These are phyloP conservation scores for Blastocystis sp. DNA, from an alignment of 352 stramenopile genomes.

Conservation along the genomic window DNA sequence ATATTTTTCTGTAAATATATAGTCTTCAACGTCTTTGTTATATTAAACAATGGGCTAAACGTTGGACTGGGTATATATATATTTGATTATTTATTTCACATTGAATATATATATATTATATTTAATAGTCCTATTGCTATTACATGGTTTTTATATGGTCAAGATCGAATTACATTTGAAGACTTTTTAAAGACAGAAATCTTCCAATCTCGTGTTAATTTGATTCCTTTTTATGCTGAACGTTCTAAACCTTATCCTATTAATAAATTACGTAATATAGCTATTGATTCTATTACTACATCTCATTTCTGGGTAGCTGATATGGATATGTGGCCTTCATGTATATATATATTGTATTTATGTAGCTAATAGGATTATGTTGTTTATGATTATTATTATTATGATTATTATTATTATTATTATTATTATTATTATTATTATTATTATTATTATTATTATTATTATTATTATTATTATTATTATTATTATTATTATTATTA, in stretches of 20 bases:
- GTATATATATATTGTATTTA: constrained; percentile 6
- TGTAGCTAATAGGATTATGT: constrained; percentile 7
- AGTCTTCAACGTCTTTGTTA: too few relatives aligned
- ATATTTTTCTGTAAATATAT: too few relatives aligned
- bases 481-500: not conserved
- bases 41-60: too few relatives aligned
- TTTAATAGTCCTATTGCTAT: too few relatives aligned
- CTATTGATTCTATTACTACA: constrained; percentile 12
- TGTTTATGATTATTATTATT: too few relatives aligned
- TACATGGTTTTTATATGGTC: too few relatives aligned
- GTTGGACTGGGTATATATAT: too few relatives aligned
- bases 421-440: not conserved
- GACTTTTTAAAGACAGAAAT: too few relatives aligned
- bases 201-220: too few relatives aligned
- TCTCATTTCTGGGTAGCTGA: constrained; percentile 33
- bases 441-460: constrained; percentile 4
- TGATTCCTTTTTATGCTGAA: constrained; percentile 11
- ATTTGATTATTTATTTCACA: too few relatives aligned
- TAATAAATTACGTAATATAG: constrained; percentile 27
- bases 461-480: constrained; percentile 13
- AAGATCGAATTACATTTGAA: too few relatives aligned
- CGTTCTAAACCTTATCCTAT: constrained; percentile 13
- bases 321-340: constrained; percentile 36
- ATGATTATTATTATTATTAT: not conserved
- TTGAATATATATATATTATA: too few relatives aligned